Conservation (phyloP, 495 filamentous ascomycete species). For the Penicilliopsis zonata region DNA sequence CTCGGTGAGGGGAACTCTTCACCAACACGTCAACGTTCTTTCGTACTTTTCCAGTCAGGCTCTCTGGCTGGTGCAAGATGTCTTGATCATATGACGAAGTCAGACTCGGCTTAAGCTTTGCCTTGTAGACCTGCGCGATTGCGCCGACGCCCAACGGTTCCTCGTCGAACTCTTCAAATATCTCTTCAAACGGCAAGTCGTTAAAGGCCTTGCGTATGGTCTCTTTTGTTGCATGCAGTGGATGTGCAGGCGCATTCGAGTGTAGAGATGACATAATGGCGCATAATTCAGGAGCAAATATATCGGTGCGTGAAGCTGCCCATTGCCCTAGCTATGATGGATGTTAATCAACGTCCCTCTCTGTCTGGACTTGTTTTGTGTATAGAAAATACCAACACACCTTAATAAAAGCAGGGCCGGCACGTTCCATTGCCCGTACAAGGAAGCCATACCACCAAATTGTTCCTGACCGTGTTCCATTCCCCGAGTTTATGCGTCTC, state of each 20-base stretch:
- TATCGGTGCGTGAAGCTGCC: conserved; percentile 93
- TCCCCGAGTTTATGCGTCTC: conserved; percentile 37
- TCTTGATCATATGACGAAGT: conserved; percentile 49
- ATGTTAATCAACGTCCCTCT: not conserved
- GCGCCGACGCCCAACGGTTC: conserved; percentile 87
- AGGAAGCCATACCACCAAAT: conserved; percentile 94
- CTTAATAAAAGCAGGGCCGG: conserved; percentile 97
- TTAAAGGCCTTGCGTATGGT: conserved; percentile 74
- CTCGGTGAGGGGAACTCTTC: conserved; percentile 71
- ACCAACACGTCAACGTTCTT: conserved; percentile 77
- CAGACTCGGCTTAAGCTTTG: conserved; percentile 75
- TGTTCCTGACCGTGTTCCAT: conserved; percentile 64
- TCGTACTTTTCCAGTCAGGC: conserved; percentile 53
- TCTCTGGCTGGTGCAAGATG: conserved; percentile 30
- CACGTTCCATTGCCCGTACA: conserved; percentile 81
- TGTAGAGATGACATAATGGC: conserved; percentile 89
- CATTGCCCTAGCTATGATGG: conserved; percentile 80
- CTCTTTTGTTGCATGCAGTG: conserved; percentile 63
- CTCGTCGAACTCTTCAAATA: conserved; percentile 95
- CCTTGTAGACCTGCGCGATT: conserved; percentile 96
- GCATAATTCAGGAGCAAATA: conserved; percentile 94
- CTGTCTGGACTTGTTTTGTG: not conserved
- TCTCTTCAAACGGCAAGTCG: conserved; percentile 69
- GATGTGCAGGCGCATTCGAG: conserved; percentile 87
- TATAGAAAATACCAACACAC: conserved; percentile 26